Evolutionary conservation across 768 basidiomycete genomes (phyloP), one percentile per base, ranked within the genome.

Genomic region (Hirschioporus abietinus): DNA sequence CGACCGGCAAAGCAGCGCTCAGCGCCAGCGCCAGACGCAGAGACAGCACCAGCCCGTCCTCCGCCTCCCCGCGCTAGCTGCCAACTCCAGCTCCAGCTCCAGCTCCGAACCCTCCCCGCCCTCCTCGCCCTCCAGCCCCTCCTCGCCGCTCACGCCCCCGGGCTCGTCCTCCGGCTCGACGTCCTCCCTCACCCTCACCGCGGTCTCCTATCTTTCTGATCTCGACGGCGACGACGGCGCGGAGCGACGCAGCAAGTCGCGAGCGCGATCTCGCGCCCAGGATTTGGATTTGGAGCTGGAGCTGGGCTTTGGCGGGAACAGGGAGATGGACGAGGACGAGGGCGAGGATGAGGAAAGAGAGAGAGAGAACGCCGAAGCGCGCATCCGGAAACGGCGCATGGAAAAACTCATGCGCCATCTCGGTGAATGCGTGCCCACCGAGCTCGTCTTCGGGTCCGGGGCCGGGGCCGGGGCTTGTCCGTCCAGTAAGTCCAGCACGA

Each of bases 391-490:
- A 15, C 42, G 42, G 2, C 42, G 42, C 15, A 61, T 61, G 60
- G 60, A 25, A 3, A 61, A 61, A 15, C 60, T 61, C 3, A 61
- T 23, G 17, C 60, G 60, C 30, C 60, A 61, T 34, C 60, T 61
- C 6, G 60, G 60, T 17, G 60, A 61, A 24, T 61, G 60, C 17
- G 25, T 34, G 15, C 60, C 60, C 4, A 2, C 60, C 4, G 60
- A 61, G 18, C 60, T 61, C 25, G 60, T 61, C 60, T 61, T 61
- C 23, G 60, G 60, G n/a, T n/a, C n/a, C n/a, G n/a, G n/a, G n/a
- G n/a, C n/a, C n/a, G n/a, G n/a, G n/a, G n/a, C n/a, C n/a, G n/a
- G n/a, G n/a, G n/a, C n/a, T n/a, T n/a, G n/a, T 15, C 25, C 60
- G 15, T 15, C 60, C 20, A 52, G 42, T 15, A 52, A 52, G 20